Evolutionary conservation across 257 asterid species (phyloP).

Genomic region (Echium plantagineum): DNA sequence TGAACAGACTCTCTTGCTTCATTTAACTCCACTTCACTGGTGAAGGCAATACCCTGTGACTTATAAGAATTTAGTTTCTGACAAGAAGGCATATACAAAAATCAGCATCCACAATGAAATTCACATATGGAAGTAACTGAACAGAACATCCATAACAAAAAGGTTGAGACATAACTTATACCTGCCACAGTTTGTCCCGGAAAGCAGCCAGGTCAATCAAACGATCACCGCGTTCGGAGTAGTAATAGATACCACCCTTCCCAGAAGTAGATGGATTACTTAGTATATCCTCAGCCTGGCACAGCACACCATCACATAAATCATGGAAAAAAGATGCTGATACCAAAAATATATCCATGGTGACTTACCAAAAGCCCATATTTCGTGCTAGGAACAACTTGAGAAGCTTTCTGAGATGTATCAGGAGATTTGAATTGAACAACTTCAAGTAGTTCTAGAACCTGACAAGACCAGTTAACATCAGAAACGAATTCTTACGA

Average conservation of each 20-base stretch:
- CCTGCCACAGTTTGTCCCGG: slow-evolving; percentile 94
- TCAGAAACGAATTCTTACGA: not conserved
- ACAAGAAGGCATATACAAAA: not conserved
- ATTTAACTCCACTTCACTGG: slow-evolving; percentile 66
- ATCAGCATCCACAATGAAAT: slow-evolving; percentile 2
- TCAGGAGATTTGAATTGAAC: slow-evolving; percentile 81
- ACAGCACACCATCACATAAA: slow-evolving; percentile 9
- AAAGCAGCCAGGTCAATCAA: slow-evolving; percentile 71
- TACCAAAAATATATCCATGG: not conserved
- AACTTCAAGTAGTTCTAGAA: slow-evolving; percentile 72
- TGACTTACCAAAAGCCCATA: slow-evolving; percentile 61
- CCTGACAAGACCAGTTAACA: slow-evolving; percentile 26
- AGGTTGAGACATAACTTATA: slow-evolving; percentile 12
- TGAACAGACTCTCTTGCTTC: slow-evolving; percentile 72
- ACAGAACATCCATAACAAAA: slow-evolving; percentile 4
- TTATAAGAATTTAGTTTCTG: slow-evolving; percentile 58
- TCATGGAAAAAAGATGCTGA: slow-evolving; percentile 8
- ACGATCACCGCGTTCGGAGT: slow-evolving; percentile 93
- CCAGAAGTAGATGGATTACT: slow-evolving; percentile 42
- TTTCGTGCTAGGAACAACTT: slow-evolving; percentile 51
- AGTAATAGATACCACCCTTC: slow-evolving; percentile 60
- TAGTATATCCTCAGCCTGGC: slow-evolving; percentile 85
- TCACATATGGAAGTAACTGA: slow-evolving; percentile 1
- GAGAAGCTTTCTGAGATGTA: slow-evolving; percentile 47
- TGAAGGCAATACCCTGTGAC: slow-evolving; percentile 49